Base-by-base conservation (phyloP, 2,329 filamentous ascomycete genomes). In the Pseudogymnoascus sp. region DNA sequence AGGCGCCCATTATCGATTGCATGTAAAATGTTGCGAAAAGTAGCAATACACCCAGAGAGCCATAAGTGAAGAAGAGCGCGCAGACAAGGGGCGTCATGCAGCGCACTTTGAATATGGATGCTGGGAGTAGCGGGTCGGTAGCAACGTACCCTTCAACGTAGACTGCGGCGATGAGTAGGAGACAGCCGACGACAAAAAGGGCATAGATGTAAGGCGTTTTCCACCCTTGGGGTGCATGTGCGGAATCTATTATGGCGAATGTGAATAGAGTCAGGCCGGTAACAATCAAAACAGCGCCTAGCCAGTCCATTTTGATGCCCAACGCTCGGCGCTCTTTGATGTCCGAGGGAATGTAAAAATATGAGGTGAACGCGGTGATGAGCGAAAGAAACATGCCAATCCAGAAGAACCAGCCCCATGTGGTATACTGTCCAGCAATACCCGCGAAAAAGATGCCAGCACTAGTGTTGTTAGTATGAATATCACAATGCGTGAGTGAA, bases 111-210 rank as follows among this genome's bases (percentile, higher is more conserved):
- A 94, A 92, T 22, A 93, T 72, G 18, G 87, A 87, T 0, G 79
- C 76, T 0, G 90, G 89, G 0, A 94, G 75, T 1, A 94, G 75
- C 0, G 90, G 90, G 59, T 86, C 79, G 14, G 78, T 70, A 1
- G 87, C 83, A 0, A 90, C 79, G 82, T 84, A 89, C 0, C 85
- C 85, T 74, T 94, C 87, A 2, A 92, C 77, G 63, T 90, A 92
- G 6, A 87, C 77, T 9, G 88, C 84, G 0, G 75, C 73, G 1
- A 73, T 74, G 1, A 94, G 75, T 6, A 87, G 72, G 0, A 89
- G 61, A 5, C 80, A 73, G 0, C 89, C 89, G 1, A 88, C 38
- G 2, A 85, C 74, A 53, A 93, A 81, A 0, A 84, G 83, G 8
- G 85, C 75, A 39, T 82, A 82, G 37, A 93, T 85, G 65, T 91